Conservation (phyloP, 169 alveolate genomes). For the Plasmodium relictum region DNA sequence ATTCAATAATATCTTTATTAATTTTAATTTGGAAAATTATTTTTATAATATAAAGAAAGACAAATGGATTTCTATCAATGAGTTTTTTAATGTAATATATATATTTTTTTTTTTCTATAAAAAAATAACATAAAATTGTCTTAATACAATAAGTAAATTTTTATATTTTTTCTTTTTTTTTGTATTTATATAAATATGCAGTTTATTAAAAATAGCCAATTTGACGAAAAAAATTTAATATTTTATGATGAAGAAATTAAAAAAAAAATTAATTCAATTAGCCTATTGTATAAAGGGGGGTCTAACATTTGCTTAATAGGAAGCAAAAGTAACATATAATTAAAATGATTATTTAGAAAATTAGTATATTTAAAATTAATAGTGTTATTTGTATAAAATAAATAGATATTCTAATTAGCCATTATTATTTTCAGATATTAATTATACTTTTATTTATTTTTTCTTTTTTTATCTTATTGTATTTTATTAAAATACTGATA, state of each 20-base stretch:
- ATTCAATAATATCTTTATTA: constrained; percentile 9
- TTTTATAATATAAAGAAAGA: constrained; percentile 53
- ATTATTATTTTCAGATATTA: too few species aligned
- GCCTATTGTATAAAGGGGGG: constrained; percentile 50
- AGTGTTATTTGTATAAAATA: too few species aligned
- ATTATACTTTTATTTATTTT: background rate
- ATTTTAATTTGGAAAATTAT: constrained; percentile 15
- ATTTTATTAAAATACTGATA: background rate
- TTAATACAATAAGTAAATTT: background rate
- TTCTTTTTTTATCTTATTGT: background rate
- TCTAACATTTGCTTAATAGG: constrained; percentile 71
- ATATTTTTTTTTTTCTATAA: background rate
- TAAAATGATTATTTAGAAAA: background rate
- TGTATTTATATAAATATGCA: background rate
- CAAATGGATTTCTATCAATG: constrained; percentile 36
- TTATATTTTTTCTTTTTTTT: background rate
- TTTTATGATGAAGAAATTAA: constrained; percentile 69
- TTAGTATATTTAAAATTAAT: too few species aligned
- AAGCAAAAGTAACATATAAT: constrained; percentile 29
- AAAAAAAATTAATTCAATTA: constrained; percentile 55
- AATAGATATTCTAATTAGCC: too few species aligned
- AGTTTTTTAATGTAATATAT: constrained; percentile 38
- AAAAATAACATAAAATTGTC: background rate
- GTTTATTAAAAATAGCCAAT: background rate
- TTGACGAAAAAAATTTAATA: constrained; percentile 47